Conservation (phyloP, 352 stramenopile species). For the Hyaloperonospora arabidopsidis region DNA sequence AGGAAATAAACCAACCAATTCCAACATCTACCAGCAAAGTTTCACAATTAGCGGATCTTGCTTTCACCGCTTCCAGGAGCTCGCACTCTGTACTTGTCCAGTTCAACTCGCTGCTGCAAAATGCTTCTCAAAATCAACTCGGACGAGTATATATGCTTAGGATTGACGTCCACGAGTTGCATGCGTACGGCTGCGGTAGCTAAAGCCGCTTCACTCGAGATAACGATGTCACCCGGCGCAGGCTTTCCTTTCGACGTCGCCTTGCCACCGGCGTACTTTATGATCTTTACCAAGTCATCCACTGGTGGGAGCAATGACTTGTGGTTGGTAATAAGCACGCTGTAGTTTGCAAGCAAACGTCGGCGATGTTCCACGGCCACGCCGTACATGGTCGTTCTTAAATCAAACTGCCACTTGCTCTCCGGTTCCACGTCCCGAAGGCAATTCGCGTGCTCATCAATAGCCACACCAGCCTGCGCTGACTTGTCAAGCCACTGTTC, state of each 20-base stretch:
- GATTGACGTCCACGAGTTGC: conserved; percentile 22
- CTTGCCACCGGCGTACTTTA: conserved; percentile 40
- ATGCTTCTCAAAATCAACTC: conserved; percentile 44
- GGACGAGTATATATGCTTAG: conserved; percentile 31
- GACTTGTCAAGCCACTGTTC: conserved; percentile 44
- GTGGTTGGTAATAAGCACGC: conserved; percentile 47
- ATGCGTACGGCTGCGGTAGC: conserved; percentile 32
- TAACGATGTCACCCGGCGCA: conserved; percentile 31
- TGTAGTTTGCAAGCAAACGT: conserved; percentile 23
- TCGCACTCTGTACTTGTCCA: conserved; percentile 29
- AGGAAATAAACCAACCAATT: too few species aligned
- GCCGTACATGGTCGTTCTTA: conserved; percentile 41
- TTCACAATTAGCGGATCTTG: too few species aligned
- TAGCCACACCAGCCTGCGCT: conserved; percentile 19
- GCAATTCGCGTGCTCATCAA: conserved; percentile 36
- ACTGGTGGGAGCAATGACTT: conserved; percentile 43
- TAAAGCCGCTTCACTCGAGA: conserved; percentile 35
- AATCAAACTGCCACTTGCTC: conserved; percentile 43
- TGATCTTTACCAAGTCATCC: conserved; percentile 43
- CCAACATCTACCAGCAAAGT: too few species aligned
- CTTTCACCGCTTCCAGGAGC: not conserved
- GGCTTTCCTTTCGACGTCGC: conserved; percentile 28
- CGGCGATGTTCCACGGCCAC: conserved; percentile 20
- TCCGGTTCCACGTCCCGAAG: conserved; percentile 35
- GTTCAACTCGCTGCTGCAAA: conserved; percentile 33